phyloP scores from a whole-genome alignment of 306 rosid species.

The Hippophae gyantsensis region DNA sequence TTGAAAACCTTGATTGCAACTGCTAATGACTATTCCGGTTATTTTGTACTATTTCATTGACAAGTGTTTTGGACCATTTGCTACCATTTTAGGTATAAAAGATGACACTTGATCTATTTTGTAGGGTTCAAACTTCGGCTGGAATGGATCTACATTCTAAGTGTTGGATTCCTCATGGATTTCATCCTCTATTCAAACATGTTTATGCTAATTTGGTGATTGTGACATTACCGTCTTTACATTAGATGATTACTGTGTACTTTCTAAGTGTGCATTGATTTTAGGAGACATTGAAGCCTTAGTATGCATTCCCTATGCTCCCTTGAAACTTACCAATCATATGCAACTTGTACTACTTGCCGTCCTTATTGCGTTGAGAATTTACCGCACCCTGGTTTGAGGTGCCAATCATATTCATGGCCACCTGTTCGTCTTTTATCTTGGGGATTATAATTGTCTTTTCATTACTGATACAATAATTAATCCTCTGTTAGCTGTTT shows the following conservation, averaged over 20 bases:
- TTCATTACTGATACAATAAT: too few relatives aligned
- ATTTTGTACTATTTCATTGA: constrained; percentile 3
- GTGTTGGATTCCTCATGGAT: constrained; percentile 13
- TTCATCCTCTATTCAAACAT: constrained; percentile 6
- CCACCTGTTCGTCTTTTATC: too few relatives aligned
- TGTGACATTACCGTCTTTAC: not conserved
- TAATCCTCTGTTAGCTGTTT: too few relatives aligned
- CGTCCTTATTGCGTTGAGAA: too few relatives aligned
- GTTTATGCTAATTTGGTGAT: constrained; percentile 14
- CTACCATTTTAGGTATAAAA: constrained; percentile 16
- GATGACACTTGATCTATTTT: constrained; percentile 18
- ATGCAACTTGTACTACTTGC: too few relatives aligned
- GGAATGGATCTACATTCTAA: constrained; percentile 82
- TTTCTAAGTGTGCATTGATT: not conserved
- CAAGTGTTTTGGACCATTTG: constrained; percentile 5
- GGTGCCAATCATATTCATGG: too few relatives aligned
- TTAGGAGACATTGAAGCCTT: not conserved
- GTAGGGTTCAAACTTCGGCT: constrained; percentile 92
- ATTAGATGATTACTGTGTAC: not conserved
- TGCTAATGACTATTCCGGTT: constrained; percentile 5
- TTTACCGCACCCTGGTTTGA: too few relatives aligned
- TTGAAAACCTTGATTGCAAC: constrained; percentile 25
- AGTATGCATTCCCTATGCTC: not conserved
- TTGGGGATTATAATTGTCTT: too few relatives aligned
- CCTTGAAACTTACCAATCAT: not conserved